Evolutionary conservation across 2,329 filamentous ascomycete genomes (phyloP).

Genomic region (Balansia obtecta): DNA sequence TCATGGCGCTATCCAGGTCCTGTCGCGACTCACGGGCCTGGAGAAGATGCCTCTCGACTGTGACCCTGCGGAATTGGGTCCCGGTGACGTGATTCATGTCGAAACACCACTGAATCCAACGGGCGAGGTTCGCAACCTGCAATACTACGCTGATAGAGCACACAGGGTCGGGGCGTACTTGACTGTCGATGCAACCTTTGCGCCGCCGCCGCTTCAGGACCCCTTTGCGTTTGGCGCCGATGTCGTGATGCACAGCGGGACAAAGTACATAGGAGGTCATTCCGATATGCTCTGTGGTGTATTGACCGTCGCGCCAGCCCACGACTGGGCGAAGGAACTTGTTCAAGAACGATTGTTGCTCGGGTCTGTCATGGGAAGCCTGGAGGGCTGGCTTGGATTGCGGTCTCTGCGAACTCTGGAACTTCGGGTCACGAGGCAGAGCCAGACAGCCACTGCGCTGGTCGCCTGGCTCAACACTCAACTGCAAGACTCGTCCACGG

Average conservation of each 20-base stretch:
- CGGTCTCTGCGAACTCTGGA: conserved; percentile 78
- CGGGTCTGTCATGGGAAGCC: conserved; percentile 73
- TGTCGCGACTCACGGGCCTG: conserved; percentile 65
- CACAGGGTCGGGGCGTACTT: conserved; percentile 61
- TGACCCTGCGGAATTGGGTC: conserved; percentile 49
- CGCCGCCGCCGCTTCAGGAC: conserved; percentile 76
- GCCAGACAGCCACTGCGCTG: conserved; percentile 52
- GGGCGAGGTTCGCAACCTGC: conserved; percentile 66
- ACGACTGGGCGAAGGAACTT: conserved; percentile 48
- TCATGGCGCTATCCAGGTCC: conserved; percentile 67
- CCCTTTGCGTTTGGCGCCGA: conserved; percentile 76
- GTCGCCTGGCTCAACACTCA: conserved; percentile 58
- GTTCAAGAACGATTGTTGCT: conserved; percentile 60
- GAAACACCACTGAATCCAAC: conserved; percentile 92
- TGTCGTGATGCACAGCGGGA: conserved; percentile 81
- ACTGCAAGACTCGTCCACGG: conserved; percentile 24
- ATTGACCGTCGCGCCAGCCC: conserved; percentile 48
- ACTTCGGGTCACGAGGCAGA: conserved; percentile 68
- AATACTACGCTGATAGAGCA: conserved; percentile 58
- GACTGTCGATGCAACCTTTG: conserved; percentile 85
- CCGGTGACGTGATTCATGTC: conserved; percentile 77
- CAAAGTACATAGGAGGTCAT: conserved; percentile 94
- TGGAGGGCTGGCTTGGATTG: conserved; percentile 88
- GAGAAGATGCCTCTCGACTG: conserved; percentile 60
- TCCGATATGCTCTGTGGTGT: conserved; percentile 88